Percentiles rank a stretch among this genome's conserved stretches.
Conservation (phyloP, 2,329 filamentous ascomycete genomes). For the Beauveria scarabaeidicola region DNA sequence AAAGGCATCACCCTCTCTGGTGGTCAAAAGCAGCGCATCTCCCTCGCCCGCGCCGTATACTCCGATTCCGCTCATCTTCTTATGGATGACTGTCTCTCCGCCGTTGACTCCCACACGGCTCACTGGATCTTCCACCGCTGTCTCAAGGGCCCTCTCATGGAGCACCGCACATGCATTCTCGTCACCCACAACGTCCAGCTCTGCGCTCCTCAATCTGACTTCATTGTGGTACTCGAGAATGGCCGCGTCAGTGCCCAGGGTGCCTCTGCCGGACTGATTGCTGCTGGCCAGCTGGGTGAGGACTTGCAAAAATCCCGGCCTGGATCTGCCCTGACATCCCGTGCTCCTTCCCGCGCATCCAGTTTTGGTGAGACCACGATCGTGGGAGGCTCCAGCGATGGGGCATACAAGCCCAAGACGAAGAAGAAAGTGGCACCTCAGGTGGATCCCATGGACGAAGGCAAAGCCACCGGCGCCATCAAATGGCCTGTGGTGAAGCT, state of each 20-base stretch:
- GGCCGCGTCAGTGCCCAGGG: constrained; percentile 72
- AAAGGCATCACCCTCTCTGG: constrained; percentile 96
- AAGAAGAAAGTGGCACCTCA: constrained; percentile 39
- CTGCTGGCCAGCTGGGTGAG: constrained; percentile 81
- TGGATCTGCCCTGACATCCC: constrained; percentile 61
- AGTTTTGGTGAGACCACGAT: constrained; percentile 58
- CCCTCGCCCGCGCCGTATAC: constrained; percentile 92
- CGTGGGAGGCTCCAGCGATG: constrained; percentile 38
- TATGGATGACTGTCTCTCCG: constrained; percentile 90
- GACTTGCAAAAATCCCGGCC: constrained; percentile 68
- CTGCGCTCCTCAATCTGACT: constrained; percentile 70
- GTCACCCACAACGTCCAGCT: constrained; percentile 94
- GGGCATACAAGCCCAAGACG: constrained; percentile 36
- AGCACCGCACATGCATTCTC: constrained; percentile 79
- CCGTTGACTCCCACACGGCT: constrained; percentile 93
- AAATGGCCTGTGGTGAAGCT: constrained; percentile 79
- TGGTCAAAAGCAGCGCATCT: constrained; percentile 96
- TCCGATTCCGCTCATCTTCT: constrained; percentile 86
- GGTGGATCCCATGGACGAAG: constrained; percentile 56
- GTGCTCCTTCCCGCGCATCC: constrained; percentile 69
- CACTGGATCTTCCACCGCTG: constrained; percentile 98
- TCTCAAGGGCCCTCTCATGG: constrained; percentile 82
- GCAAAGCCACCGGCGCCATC: constrained; percentile 77
- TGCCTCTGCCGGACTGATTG: constrained; percentile 66
- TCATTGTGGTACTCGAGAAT: constrained; percentile 80